Evolutionary conservation across 805 yeast species (phyloP).

Genomic region (Metschnikowia colocasiae): DNA sequence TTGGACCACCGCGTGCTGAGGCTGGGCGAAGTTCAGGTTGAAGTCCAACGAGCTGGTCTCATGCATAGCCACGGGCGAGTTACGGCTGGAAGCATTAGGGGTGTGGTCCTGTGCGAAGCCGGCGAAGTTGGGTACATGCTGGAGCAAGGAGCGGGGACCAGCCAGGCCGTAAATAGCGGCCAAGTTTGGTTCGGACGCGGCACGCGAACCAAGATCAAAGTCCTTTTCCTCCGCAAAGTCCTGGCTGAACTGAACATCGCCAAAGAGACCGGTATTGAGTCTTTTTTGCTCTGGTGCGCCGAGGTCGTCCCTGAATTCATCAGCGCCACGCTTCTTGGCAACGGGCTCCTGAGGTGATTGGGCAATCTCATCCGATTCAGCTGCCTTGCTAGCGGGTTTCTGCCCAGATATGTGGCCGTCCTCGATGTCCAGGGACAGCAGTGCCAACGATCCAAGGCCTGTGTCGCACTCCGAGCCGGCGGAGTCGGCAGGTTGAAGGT

Average conservation of each 20-base stretch:
- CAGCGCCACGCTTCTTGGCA: not conserved
- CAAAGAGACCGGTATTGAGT: not conserved
- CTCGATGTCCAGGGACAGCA: not conserved
- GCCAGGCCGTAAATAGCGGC: constrained; percentile 1
- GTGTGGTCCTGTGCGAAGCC: not conserved
- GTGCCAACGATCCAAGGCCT: not conserved
- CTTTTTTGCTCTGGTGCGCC: constrained; percentile 12
- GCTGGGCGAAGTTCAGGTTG: not conserved
- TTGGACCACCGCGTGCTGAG: not conserved
- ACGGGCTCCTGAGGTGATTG: not conserved
- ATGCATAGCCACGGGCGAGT: not conserved
- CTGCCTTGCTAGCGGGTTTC: too few relatives aligned
- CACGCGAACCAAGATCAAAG: constrained; percentile 17
- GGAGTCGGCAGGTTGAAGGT: not conserved
- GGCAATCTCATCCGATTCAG: too few relatives aligned
- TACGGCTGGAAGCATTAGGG: not conserved
- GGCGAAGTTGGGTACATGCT: constrained; percentile 8
- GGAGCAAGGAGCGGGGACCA: constrained; percentile 10
- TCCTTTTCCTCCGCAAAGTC: constrained; percentile 1
- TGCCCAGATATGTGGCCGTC: not conserved
- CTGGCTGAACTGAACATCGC: constrained; percentile 7
- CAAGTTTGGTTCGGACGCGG: constrained; percentile 21
- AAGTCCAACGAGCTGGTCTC: not conserved
- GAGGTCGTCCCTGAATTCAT: not conserved
- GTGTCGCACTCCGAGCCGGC: constrained; percentile 3